Evolutionary conservation across 495 filamentous ascomycete genomes (phyloP).

Genomic region (Neurospora africana): DNA sequence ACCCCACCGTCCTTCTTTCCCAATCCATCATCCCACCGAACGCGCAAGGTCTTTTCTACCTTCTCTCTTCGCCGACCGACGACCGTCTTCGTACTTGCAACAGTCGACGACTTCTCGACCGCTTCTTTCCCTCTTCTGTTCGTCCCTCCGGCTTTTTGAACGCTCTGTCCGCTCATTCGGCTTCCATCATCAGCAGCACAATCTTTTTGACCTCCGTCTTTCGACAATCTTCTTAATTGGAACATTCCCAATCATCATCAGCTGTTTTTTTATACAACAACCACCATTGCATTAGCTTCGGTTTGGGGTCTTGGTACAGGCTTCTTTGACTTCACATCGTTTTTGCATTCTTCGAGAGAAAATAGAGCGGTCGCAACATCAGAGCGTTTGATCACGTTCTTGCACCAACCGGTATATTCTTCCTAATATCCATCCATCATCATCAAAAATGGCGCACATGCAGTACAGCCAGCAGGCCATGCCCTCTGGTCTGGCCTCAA

Average conservation of each 20-base stretch:
- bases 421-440: constrained; percentile 15
- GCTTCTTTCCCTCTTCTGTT: not conserved
- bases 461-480: constrained; percentile 61
- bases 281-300: constrained; percentile 4
- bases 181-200: constrained; percentile 6
- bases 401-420: constrained; percentile 14
- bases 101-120: not conserved
- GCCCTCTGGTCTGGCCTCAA: constrained; percentile 72
- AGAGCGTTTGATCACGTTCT: constrained; percentile 24
- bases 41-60: constrained; percentile 8
- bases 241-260: not conserved
- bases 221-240: constrained; percentile 17
- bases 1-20: not conserved
- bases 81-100: not conserved
- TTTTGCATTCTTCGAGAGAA: constrained; percentile 21
- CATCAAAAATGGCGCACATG: constrained; percentile 77
- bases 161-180: constrained; percentile 20
- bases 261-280: constrained; percentile 4
- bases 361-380: constrained; percentile 19
- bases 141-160: constrained; percentile 6
- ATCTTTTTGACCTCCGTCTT: constrained; percentile 11
- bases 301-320: constrained; percentile 9
- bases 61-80: constrained; percentile 8
- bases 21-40: not conserved
- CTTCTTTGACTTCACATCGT: constrained; percentile 18